A percentile compares a stretch with the other conserved stretches of the same genome.
Conservation (phyloP, 2,329 filamentous ascomycete genomes). For the Salinomyces thailandicus region DNA sequence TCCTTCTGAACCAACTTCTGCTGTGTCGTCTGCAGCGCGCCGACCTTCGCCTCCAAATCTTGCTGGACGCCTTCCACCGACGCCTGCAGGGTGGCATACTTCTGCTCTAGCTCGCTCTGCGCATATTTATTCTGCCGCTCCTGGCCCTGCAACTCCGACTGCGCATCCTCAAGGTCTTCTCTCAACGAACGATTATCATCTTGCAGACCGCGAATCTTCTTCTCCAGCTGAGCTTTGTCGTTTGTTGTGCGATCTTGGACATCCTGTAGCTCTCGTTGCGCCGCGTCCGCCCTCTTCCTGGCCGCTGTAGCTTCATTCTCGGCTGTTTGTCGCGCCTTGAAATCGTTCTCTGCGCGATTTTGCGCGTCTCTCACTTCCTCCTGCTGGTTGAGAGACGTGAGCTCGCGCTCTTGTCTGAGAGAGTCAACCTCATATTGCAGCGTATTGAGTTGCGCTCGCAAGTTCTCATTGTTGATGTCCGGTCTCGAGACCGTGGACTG, state of each 20-base stretch:
- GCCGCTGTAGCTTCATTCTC: conserved; percentile 43
- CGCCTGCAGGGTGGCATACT: conserved; percentile 46
- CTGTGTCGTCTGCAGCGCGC: conserved; percentile 51
- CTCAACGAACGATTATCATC: conserved; percentile 63
- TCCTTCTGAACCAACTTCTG: conserved; percentile 60
- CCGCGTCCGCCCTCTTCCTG: conserved; percentile 43
- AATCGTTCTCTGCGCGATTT: conserved; percentile 75
- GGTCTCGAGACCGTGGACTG: conserved; percentile 28
- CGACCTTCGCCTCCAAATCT: conserved; percentile 47
- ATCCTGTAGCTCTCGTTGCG: conserved; percentile 46
- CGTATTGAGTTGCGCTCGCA: conserved; percentile 82
- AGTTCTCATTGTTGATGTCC: conserved; percentile 54
- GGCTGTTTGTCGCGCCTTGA: conserved; percentile 51
- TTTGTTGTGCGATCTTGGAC: conserved; percentile 44
- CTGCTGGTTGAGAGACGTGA: conserved; percentile 66
- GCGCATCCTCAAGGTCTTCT: conserved; percentile 75
- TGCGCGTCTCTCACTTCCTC: conserved; percentile 74
- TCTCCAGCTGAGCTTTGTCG: conserved; percentile 46
- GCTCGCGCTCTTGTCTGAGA: conserved; percentile 75
- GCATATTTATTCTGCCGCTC: conserved; percentile 54
- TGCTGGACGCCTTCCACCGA: conserved; percentile 48
- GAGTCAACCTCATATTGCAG: conserved; percentile 81
- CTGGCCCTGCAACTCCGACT: conserved; percentile 60
- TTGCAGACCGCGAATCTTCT: conserved; percentile 44
- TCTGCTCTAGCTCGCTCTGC: conserved; percentile 50